Conservation (phyloP, 2,329 filamentous ascomycete genomes). For the Fonsecaea nubica region DNA sequence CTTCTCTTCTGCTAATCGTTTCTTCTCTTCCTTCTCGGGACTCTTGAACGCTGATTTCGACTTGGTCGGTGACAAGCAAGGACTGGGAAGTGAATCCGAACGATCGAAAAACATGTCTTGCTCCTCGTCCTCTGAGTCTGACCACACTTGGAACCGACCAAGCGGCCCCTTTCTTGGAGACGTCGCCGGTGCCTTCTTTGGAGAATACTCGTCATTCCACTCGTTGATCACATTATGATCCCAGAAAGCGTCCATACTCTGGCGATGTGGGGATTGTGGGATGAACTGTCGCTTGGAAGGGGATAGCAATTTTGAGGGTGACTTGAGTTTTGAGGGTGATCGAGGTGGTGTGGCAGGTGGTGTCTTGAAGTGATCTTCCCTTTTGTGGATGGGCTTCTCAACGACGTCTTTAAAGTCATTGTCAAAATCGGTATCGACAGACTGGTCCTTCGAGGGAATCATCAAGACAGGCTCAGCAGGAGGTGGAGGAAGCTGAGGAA, state of each 20-base stretch:
- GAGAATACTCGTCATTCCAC: constrained; percentile 63
- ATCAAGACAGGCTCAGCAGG: constrained; percentile 18
- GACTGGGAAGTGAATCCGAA: constrained; percentile 41
- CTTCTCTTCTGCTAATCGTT: constrained; percentile 44
- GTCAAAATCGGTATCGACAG: background rate
- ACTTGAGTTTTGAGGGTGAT: constrained; percentile 37
- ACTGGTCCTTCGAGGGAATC: constrained; percentile 22
- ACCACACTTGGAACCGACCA: constrained; percentile 44
- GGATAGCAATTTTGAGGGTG: constrained; percentile 48
- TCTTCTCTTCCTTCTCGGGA: constrained; percentile 38
- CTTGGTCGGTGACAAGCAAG: constrained; percentile 37
- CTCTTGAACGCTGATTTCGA: constrained; percentile 39
- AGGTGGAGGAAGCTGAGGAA: constrained; percentile 27
- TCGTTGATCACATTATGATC: constrained; percentile 58
- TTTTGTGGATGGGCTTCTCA: background rate
- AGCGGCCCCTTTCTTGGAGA: constrained; percentile 37
- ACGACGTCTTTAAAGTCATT: background rate
- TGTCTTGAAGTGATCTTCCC: constrained; percentile 20
- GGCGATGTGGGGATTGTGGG: constrained; percentile 58
- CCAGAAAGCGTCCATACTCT: constrained; percentile 63
- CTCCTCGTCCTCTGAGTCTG: constrained; percentile 47
- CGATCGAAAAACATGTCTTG: constrained; percentile 34
- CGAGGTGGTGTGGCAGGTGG: constrained; percentile 46
- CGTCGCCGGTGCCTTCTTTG: constrained; percentile 50
- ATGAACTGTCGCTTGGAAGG: constrained; percentile 56